Evolutionary conservation across 2,329 filamentous ascomycete species (phyloP).

Genomic region (Lachnellula occidentalis): DNA sequence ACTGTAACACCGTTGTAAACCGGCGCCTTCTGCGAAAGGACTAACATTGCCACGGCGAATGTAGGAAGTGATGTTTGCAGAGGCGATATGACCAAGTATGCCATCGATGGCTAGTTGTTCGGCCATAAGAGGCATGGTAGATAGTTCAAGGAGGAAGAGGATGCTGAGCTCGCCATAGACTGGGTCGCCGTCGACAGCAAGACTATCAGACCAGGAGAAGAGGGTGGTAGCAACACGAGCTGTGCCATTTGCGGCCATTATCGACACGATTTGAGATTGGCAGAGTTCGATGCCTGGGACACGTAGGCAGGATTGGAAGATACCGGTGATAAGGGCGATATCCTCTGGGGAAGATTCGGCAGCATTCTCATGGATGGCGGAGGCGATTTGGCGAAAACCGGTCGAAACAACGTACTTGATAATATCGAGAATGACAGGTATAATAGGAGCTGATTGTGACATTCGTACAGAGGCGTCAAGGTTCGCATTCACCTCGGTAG

Average conservation of each 20-base stretch:
- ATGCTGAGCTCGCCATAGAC: conserved; percentile 91
- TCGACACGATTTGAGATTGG: conserved; percentile 64
- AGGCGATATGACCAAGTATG: conserved; percentile 71
- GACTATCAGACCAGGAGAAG: conserved; percentile 88
- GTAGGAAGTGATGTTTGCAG: conserved; percentile 72
- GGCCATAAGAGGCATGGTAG: conserved; percentile 71
- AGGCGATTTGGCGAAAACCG: conserved; percentile 76
- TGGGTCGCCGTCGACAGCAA: conserved; percentile 73
- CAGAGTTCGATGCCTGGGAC: conserved; percentile 71
- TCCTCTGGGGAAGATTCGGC: conserved; percentile 66
- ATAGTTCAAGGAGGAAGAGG: conserved; percentile 82
- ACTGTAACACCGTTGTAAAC: conserved; percentile 69
- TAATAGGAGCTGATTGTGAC: conserved; percentile 30
- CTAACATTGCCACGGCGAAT: conserved; percentile 68
- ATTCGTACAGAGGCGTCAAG: conserved; percentile 17
- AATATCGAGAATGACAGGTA: conserved; percentile 56
- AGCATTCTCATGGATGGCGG: conserved; percentile 72
- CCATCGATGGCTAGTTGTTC: conserved; percentile 88
- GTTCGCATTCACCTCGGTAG: conserved; percentile 21
- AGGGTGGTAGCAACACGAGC: conserved; percentile 78
- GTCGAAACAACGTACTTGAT: conserved; percentile 72
- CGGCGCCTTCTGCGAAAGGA: conserved; percentile 68
- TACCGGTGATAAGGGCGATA: conserved; percentile 78
- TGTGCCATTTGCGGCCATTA: conserved; percentile 64
- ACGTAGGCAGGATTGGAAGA: conserved; percentile 77